phyloP scores from a whole-genome alignment of 2,329 filamentous ascomycete genomes.

The Sclerotiophoma versabilis region DNA sequence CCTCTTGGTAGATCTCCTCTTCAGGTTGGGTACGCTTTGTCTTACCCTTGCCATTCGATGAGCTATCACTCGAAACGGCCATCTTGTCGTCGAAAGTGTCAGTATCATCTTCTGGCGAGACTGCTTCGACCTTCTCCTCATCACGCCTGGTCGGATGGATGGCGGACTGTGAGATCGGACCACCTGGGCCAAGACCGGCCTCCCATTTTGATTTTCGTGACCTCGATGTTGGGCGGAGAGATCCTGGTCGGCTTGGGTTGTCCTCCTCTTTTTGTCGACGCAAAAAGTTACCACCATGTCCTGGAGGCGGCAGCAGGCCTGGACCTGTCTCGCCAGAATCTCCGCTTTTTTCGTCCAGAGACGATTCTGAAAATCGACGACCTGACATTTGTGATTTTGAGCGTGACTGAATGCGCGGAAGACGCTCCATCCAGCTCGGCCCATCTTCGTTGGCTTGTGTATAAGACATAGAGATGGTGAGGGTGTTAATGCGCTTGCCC shows the following conservation, averaged over 20 bases:
- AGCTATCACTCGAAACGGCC: slow-evolving; percentile 49
- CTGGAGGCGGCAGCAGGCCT: slow-evolving; percentile 74
- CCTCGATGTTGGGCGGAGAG: slow-evolving; percentile 61
- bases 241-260: slow-evolving; percentile 63
- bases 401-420: slow-evolving; percentile 83
- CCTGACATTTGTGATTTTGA: slow-evolving; percentile 79
- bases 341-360: slow-evolving; percentile 65
- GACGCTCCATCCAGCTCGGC: slow-evolving; percentile 91
- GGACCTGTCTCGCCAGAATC: slow-evolving; percentile 59
- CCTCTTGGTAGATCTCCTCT: slow-evolving; percentile 81
- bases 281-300: slow-evolving; percentile 77
- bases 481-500: slow-evolving; percentile 96
- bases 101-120: slow-evolving; percentile 53
- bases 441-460: slow-evolving; percentile 88
- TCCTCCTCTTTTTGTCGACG: slow-evolving; percentile 82
- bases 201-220: slow-evolving; percentile 70
- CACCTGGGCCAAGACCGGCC: slow-evolving; percentile 76
- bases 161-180: slow-evolving; percentile 87
- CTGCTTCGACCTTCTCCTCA: slow-evolving; percentile 41
- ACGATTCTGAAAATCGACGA: slow-evolving; percentile 66
- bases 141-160: slow-evolving; percentile 71
- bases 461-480: slow-evolving; percentile 95
- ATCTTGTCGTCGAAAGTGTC: slow-evolving; percentile 54
- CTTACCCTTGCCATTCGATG: slow-evolving; percentile 45
- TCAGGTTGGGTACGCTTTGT: slow-evolving; percentile 33